Conservation (phyloP, 495 filamentous ascomycete species). For the Margaritispora aquatica region DNA sequence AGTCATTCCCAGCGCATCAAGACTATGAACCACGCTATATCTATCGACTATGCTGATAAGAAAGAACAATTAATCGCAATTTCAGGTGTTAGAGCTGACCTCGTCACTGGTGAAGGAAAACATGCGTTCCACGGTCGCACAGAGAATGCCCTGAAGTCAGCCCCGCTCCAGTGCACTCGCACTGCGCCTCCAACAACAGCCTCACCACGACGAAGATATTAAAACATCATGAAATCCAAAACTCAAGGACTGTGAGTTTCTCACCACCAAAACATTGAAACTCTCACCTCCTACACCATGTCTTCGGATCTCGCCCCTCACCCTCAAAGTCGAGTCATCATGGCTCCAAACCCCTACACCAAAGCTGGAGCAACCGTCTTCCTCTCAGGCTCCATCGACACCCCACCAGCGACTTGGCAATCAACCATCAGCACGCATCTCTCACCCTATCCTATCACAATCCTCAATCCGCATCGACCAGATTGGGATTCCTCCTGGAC, state of each 20-base stretch:
- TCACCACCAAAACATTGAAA: too few species aligned
- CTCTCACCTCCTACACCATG: not conserved
- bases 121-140: too few species aligned
- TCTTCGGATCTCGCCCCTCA: not conserved
- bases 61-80: too few species aligned
- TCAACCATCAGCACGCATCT: conserved; percentile 29
- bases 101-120: not conserved
- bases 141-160: not conserved
- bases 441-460: conserved; percentile 39
- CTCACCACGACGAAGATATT: not conserved
- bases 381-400: conserved; percentile 20
- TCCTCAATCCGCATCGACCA: conserved; percentile 50
- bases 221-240: not conserved
- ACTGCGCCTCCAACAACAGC: not conserved
- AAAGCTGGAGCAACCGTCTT: conserved; percentile 9
- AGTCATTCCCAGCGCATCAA: too few species aligned
- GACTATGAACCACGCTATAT: too few species aligned
- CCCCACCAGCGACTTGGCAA: conserved; percentile 34
- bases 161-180: not conserved
- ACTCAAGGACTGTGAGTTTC: too few species aligned
- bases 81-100: not conserved
- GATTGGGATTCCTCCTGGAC: conserved; percentile 49
- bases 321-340: conserved; percentile 1
- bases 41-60: too few species aligned
- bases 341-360: conserved; percentile 11